phyloP scores from a whole-genome alignment of 2,329 filamentous ascomycete species.

The Cercospora sesami region DNA sequence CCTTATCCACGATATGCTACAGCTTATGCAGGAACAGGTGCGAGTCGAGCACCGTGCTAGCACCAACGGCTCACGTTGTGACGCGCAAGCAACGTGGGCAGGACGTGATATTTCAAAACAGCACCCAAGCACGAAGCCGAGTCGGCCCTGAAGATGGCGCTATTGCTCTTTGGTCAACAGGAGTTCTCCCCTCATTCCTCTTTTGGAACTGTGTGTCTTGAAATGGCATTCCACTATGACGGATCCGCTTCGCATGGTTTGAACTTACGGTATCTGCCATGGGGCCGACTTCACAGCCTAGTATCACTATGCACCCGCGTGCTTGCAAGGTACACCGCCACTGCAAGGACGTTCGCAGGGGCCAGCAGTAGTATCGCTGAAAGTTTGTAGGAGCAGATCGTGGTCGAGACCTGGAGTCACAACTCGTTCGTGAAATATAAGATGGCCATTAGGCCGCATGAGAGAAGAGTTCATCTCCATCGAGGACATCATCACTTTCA shows the following conservation, averaged over 20 bases:
- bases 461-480: background rate
- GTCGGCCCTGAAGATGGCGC: background rate
- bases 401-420: background rate
- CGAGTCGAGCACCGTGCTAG: background rate
- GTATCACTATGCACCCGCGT: background rate
- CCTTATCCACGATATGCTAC: background rate
- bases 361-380: background rate
- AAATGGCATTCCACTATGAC: background rate
- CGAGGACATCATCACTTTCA: background rate
- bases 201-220: background rate
- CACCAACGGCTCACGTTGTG: background rate
- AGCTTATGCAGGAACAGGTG: background rate
- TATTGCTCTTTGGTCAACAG: background rate
- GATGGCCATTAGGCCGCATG: background rate
- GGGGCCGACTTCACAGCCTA: background rate
- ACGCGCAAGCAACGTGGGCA: background rate
- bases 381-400: background rate
- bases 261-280: background rate
- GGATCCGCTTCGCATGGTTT: background rate
- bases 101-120: background rate
- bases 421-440: background rate
- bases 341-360: background rate
- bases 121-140: background rate
- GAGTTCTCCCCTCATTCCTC: background rate
- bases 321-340: background rate